A percentile compares a stretch with the other conserved stretches of the same genome.
Conservation (phyloP, 192 early-diverging fungal species). For the Coemansia sp. region DNA sequence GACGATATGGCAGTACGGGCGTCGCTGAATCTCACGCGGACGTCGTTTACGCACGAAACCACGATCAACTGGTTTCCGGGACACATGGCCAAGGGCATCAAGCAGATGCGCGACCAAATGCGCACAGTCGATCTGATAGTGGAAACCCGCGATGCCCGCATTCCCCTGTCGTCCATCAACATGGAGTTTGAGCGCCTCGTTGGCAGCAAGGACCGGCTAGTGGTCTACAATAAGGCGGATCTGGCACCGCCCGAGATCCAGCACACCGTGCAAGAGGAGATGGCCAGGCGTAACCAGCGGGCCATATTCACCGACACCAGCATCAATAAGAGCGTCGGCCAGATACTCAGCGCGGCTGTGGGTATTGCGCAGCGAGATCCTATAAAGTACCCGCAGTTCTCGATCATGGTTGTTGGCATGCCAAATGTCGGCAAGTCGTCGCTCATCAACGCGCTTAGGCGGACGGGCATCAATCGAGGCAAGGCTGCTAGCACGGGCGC, state of each 20-base stretch:
- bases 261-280: slow-evolving; percentile 19
- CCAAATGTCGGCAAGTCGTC: slow-evolving; percentile 98
- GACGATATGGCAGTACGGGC: background rate
- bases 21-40: slow-evolving; percentile 18
- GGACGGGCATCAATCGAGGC: slow-evolving; percentile 71
- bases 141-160: slow-evolving; percentile 93
- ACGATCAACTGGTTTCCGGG: slow-evolving; percentile 89
- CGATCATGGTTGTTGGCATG: slow-evolving; percentile 88
- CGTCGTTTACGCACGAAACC: slow-evolving; percentile 59
- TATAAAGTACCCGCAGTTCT: slow-evolving; percentile 37
- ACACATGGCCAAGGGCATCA: slow-evolving; percentile 82
- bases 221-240: slow-evolving; percentile 95
- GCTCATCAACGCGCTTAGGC: slow-evolving; percentile 85
- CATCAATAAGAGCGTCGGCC: slow-evolving; percentile 62
- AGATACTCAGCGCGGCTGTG: slow-evolving; percentile 70
- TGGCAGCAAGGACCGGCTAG: slow-evolving; percentile 67
- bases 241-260: slow-evolving; percentile 70
- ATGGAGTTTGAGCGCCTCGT: slow-evolving; percentile 74
- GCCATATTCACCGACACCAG: slow-evolving; percentile 70
- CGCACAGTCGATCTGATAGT: slow-evolving; percentile 82
- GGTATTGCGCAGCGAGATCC: slow-evolving; percentile 53
- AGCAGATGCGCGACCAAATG: slow-evolving; percentile 72
- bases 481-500: slow-evolving; percentile 87
- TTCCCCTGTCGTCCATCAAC: slow-evolving; percentile 92
- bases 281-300: slow-evolving; percentile 52